Base-by-base conservation (phyloP, 208 protist species). In the Crithidia sp. region DNA sequence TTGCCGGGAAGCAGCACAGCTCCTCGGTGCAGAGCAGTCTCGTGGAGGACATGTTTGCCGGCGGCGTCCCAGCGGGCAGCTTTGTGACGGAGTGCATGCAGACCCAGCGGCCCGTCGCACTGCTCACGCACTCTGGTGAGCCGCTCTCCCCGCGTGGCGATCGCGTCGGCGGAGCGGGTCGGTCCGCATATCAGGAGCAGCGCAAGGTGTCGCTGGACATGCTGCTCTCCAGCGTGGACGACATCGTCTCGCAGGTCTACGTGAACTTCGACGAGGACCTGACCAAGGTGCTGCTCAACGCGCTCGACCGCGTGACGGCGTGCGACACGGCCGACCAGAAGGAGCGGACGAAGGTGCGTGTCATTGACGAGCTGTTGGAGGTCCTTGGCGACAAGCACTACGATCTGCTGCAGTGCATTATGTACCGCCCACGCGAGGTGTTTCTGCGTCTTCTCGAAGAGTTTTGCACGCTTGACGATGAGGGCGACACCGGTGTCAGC, bases 241-340 rank as follows among this genome's bases (percentile, higher is more conserved):
- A 97, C 68, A 93, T 97, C 55, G 92, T 97, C 6, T 93, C 90
- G 5, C 92, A 97, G 69, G 79, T 97, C 49, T 97, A 97, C 74
- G 88, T 95, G 44, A 57, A 82, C 76, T 94, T 97, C 71, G 92
- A 97, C 73, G 92, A 97, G 69, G 90, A 90, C 71, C 71, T 95
- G 70, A 97, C 90, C 14, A 93, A 90, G 69, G 74, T 97, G 58
- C 78, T 97, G n/a, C 80, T 97, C n/a, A 95, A 95, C 72, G 88
- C 84, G 1, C 89, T 97, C 17, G 92, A 95, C 67, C 85, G 82
- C 28, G 83, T 97, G 9, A 95, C 92, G 41, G 77, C 79, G 10
- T 91, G 85, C 60, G 89, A 89, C 19, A 95, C 84, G 17, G 65
- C 88, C 39, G 84, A 91, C 36, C 81, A 89, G 71, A 76, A 79